Evolutionary conservation across 306 rosid genomes (phyloP).

Genomic region (Hippophae gyantsensis): DNA sequence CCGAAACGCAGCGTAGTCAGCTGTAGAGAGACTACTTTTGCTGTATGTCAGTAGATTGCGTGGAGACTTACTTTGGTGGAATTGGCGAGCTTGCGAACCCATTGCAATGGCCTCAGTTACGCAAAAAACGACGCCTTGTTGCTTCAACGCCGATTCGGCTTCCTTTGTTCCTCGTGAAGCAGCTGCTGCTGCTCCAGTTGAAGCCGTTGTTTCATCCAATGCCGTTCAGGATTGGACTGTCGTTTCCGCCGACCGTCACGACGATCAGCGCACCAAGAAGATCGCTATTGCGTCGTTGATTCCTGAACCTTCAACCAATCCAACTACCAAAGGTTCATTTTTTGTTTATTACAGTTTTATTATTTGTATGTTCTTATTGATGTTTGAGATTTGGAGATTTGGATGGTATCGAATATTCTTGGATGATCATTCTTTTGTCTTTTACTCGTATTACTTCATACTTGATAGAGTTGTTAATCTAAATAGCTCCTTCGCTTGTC

Average conservation of each 20-base stretch:
- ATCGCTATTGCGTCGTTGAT: slow-evolving; percentile 42
- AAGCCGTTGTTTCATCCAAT: slow-evolving; percentile 28
- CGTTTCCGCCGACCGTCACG: slow-evolving; percentile 23
- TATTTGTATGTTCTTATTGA: background rate
- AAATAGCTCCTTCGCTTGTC: too few relatives aligned
- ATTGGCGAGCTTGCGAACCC: slow-evolving; percentile 60
- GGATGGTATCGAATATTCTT: too few relatives aligned
- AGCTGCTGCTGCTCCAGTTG: slow-evolving; percentile 17
- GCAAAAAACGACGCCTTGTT: slow-evolving; percentile 66
- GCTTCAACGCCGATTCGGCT: slow-evolving; percentile 17
- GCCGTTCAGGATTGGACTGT: slow-evolving; percentile 39
- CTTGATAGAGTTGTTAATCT: too few relatives aligned
- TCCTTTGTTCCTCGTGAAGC: slow-evolving; percentile 13
- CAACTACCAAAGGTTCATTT: slow-evolving; percentile 46
- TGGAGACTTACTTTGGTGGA: slow-evolving; percentile 44
- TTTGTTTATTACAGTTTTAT: background rate
- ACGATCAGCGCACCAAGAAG: slow-evolving; percentile 40
- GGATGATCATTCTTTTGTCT: too few relatives aligned
- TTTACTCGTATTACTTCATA: too few relatives aligned
- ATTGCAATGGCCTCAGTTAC: slow-evolving; percentile 92
- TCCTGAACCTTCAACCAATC: slow-evolving; percentile 53
- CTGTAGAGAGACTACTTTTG: slow-evolving; percentile 23
- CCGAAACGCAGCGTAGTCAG: slow-evolving; percentile 2
- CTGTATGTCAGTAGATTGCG: slow-evolving; percentile 72
- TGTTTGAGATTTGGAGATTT: background rate